phyloP scores from a whole-genome alignment of 108 stramenopile genomes.

The Cyclotella cryptica region DNA sequence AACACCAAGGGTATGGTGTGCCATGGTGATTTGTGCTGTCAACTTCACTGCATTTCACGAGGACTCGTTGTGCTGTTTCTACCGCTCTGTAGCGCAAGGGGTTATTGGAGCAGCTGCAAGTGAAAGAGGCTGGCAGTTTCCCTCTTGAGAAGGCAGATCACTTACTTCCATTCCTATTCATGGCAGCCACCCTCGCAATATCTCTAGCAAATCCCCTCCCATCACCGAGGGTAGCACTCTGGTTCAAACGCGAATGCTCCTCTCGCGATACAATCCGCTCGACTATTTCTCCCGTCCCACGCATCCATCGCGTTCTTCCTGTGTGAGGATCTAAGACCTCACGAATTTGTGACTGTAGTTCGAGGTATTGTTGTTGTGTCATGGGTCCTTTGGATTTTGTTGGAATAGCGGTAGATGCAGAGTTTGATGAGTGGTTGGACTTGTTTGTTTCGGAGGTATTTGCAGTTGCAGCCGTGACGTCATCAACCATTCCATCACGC shows the following conservation, averaged over 20 bases:
- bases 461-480: background rate
- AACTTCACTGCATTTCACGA: no score
- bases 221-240: slow-evolving; percentile 80
- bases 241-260: slow-evolving; percentile 82
- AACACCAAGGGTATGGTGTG: no score
- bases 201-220: slow-evolving; percentile 63
- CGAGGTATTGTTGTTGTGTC: slow-evolving; percentile 81
- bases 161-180: no score
- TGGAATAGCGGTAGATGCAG: slow-evolving; percentile 13
- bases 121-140: no score
- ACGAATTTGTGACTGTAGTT: slow-evolving; percentile 73
- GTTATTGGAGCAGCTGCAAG: no score
- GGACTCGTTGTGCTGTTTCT: no score
- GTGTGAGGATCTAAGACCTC: slow-evolving; percentile 89
- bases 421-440: background rate
- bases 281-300: slow-evolving; percentile 93
- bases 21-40: no score
- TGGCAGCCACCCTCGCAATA: slow-evolving; percentile 41
- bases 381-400: slow-evolving; percentile 67
- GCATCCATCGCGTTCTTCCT: slow-evolving; percentile 76
- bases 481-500: no score
- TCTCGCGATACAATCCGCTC: slow-evolving; percentile 87
- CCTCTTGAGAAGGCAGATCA: no score
- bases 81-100: no score
- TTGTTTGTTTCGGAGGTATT: background rate